A percentile compares a stretch with the other conserved stretches of the same genome.
Evolutionary conservation across 352 stramenopile genomes (phyloP).

Genomic region (Globisporangium rhizosaccharum): DNA sequence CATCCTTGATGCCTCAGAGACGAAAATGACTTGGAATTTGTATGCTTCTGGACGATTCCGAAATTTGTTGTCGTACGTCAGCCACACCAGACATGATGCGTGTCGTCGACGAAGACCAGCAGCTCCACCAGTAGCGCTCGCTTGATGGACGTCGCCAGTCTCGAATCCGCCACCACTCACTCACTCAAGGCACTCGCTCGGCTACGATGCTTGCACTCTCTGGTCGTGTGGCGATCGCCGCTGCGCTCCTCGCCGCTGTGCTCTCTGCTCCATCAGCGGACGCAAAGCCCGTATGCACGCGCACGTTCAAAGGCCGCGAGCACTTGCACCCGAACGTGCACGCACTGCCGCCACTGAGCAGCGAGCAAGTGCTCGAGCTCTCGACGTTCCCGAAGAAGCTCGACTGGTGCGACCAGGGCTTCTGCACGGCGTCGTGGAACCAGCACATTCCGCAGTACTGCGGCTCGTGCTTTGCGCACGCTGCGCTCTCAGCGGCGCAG

Average conservation of each 20-base stretch:
- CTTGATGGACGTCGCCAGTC: too few relatives aligned
- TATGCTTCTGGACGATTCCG: too few relatives aligned
- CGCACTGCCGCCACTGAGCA: conserved; percentile 23
- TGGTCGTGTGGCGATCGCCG: neutral
- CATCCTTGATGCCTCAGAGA: too few relatives aligned
- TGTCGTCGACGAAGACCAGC: too few relatives aligned
- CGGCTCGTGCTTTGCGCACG: conserved; percentile 71
- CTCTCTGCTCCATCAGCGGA: conserved; percentile 6
- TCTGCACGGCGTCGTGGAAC: conserved; percentile 63
- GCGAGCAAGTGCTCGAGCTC: conserved; percentile 31
- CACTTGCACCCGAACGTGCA: conserved; percentile 32
- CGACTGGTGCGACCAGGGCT: conserved; percentile 76
- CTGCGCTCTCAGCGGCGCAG: conserved; percentile 41
- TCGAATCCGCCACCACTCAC: too few relatives aligned
- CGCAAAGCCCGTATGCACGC: conserved; percentile 38
- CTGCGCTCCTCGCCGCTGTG: neutral
- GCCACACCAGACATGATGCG: too few relatives aligned
- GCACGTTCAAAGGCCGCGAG: conserved; percentile 39
- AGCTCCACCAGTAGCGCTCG: too few relatives aligned
- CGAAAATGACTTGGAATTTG: too few relatives aligned
- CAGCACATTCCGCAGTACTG: conserved; percentile 75
- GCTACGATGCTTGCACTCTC: neutral
- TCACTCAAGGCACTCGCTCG: too few relatives aligned
- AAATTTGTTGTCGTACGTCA: too few relatives aligned
- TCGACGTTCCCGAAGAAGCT: conserved; percentile 51